Evolutionary conservation across 495 filamentous ascomycete genomes (phyloP), one percentile per base, ranked within the genome.

Genomic region (Articulospora tetracladia): DNA sequence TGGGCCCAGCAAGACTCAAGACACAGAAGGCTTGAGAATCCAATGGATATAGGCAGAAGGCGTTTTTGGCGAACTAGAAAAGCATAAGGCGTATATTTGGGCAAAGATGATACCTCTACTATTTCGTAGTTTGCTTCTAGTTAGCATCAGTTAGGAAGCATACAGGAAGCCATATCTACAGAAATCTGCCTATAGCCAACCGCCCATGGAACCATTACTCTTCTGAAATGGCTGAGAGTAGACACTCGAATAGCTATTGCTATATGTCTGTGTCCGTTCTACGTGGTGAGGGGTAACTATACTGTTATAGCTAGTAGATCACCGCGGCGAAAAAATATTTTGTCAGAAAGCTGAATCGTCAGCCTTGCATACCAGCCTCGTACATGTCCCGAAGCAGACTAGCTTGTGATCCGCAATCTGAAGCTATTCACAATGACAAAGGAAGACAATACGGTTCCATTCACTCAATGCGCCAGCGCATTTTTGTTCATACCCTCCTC

Each of bases 1-100:
- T 98, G 24, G 93, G 93, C 1, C 86, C 89, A 27, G 91, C 93
- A 27, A 76, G 78, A 59, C 51, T 89, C 11, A 63, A 63, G n/a
- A 39, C 34, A 39, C 58, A 64, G 30, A 59, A 53, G 27, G 61
- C 55, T 22, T 64, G 22, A 56, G 36, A 15, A 1, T 34, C 4
- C 3, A 55, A 26, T 13, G 25, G 25, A 53, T 17, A 3, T 23
- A 10, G n/a, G 3, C 30, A n/a, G 13, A 27, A 44, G 30, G 53
- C 23, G 41, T 64, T 55, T 52, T 32, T 25, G 51, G 15, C 6
- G 23, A 41, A 49, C 27, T 24, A 47, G 17, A 19, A 44, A 2
- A 30, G 1, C 20, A 50, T 50, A 27, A 4, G 57, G 57, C 57
- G 26, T 34, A 7, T 22, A 24, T 32, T 20, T 55, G 55, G 36